A percentile compares a stretch with the other conserved stretches of the same genome.
phyloP scores from a whole-genome alignment of 345 rosid genomes.

The Citrus hindsii region DNA sequence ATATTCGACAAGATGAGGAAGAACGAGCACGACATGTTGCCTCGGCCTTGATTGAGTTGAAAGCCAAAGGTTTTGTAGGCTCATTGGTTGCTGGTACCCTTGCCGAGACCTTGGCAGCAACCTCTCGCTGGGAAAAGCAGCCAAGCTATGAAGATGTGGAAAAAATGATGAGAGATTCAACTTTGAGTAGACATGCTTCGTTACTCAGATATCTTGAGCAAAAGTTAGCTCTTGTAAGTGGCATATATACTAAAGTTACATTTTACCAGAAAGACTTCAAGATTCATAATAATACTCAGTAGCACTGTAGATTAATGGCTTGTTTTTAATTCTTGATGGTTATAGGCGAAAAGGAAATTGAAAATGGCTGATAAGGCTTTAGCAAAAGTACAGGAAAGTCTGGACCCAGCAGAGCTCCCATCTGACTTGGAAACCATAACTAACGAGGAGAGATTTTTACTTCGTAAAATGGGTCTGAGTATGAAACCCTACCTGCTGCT shows the following conservation, averaged over 20 bases:
- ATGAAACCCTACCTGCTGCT: conserved; percentile 85
- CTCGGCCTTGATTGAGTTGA: conserved; percentile 28
- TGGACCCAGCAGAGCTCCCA: conserved; percentile 77
- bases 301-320: not conserved
- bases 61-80: conserved; percentile 28
- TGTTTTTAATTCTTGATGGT: conserved; percentile 21
- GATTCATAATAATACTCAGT: not conserved
- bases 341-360: conserved; percentile 68
- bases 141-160: conserved; percentile 53
- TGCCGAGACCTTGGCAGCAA: conserved; percentile 81
- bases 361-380: conserved; percentile 60
- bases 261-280: not conserved
- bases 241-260: not conserved
- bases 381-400: conserved; percentile 65
- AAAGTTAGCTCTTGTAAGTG: conserved; percentile 67
- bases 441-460: conserved; percentile 79
- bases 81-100: conserved; percentile 82
- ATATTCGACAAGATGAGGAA: conserved; percentile 66
- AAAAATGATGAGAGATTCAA: conserved; percentile 59
- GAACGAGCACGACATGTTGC: conserved; percentile 65
- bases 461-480: conserved; percentile 83
- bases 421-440: conserved; percentile 76
- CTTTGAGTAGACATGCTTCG: conserved; percentile 45
- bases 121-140: conserved; percentile 68
- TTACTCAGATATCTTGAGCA: conserved; percentile 59